Evolutionary conservation across 257 asterid species (phyloP).

Genomic region (Eucommia ulmoides): DNA sequence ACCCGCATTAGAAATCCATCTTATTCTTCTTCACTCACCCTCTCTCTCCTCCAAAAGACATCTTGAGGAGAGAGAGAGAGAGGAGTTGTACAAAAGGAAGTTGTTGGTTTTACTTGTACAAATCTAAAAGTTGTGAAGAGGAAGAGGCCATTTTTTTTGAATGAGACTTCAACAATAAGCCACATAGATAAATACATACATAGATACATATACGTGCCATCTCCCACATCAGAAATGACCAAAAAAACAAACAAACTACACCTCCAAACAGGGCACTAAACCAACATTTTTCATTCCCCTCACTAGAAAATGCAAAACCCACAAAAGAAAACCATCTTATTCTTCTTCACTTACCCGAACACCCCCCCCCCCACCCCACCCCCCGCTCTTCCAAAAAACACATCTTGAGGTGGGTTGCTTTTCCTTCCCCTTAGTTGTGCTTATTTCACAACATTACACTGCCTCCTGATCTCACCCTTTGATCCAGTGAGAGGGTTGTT

Average conservation of each 20-base stretch:
- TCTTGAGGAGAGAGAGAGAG: too few species aligned
- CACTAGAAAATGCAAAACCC: not conserved
- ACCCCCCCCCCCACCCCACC: too few species aligned
- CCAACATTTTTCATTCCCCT: constrained; percentile 5
- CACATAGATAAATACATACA: constrained; percentile 13
- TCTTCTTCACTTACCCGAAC: not conserved
- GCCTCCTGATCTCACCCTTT: constrained; percentile 75
- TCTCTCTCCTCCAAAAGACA: too few species aligned
- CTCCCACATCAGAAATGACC: too few species aligned
- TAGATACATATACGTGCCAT: constrained; percentile 21
- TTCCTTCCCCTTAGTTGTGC: constrained; percentile 31
- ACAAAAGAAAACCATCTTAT: constrained; percentile 16
- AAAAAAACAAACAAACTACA: constrained; percentile 8
- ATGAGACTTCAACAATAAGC: too few species aligned
- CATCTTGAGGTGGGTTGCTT: not conserved
- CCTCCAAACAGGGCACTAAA: constrained; percentile 8
- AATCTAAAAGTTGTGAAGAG: too few species aligned
- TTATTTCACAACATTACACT: constrained; percentile 83
- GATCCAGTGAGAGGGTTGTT: constrained; percentile 87
- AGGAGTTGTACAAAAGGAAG: too few species aligned
- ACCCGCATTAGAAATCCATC: too few species aligned
- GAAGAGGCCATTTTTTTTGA: too few species aligned
- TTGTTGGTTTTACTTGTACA: too few species aligned
- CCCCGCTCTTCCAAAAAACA: constrained; percentile 8
- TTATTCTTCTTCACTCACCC: too few species aligned